Evolutionary conservation across 1,284 basidiomycete species (phyloP), one percentile per base, ranked within the genome.

Genomic region (Neolentinus lepideus): DNA sequence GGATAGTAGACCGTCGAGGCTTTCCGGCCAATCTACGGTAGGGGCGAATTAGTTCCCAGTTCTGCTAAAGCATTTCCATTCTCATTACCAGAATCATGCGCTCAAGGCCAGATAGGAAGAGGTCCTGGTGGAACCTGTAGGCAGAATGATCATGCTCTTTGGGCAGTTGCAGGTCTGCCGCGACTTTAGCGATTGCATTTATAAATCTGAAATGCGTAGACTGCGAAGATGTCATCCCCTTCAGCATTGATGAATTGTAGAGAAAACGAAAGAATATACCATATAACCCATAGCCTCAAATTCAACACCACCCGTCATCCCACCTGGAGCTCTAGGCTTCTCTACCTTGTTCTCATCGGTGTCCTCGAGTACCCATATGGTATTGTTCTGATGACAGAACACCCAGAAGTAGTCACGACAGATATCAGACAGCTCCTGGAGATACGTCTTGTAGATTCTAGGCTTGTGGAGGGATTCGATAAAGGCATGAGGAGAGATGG

Each of bases 341-440:
- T 94, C 92, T 2, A 95, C 92, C 55, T 83, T 82, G 1, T 75
- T 81, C 66, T 92, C 87, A 64, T 98, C 90, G 0, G 92, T 85
- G 62, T 94, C 87, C 3, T 78, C 72, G 25, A 95, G 73, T 16
- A 85, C 76, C 94, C 94, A 98, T 48, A 96, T 85, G 0, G 85
- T 84, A 66, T 99, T 99, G 64, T 88, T 88, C 1, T 90, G 88
- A 68, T 99, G 97, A 67, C 96, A 98, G 73, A 98, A 98, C 55
- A 99, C 90, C 94, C 96, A 98, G 70, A 98, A 98, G 72, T 97
- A 98, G 68, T 99, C 96, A 19, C 94, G 75, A 66, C 94, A 95
- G 1, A 96, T 78, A 61, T 95, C 92, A 9, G 84, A 87, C 35
- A 98, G 75, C 67, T 98, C 95, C 62, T 87, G 83, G 12, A 99